Percentiles rank a stretch among this genome's conserved stretches.
Conservation (phyloP, 257 asterid species). For the Solanum sparsipilum region DNA sequence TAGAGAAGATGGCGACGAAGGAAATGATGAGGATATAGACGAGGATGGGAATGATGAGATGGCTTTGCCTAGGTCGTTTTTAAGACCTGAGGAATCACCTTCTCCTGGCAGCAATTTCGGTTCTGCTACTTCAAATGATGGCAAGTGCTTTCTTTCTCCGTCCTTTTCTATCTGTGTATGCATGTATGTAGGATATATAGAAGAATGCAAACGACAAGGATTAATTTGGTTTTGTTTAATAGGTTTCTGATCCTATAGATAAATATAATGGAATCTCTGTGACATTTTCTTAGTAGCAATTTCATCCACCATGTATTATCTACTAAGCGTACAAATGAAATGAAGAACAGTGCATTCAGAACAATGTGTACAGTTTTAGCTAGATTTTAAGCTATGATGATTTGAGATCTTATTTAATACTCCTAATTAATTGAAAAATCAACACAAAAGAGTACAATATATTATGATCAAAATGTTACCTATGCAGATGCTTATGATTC, state of each 20-base stretch:
- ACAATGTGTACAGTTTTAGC: neutral
- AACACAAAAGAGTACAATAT: neutral
- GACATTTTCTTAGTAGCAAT: neutral
- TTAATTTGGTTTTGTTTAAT: neutral
- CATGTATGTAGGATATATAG: neutral
- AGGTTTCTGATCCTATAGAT: neutral
- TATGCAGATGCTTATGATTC: neutral
- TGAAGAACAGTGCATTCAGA: neutral
- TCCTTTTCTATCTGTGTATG: neutral
- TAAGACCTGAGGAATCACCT: slow-evolving; percentile 65
- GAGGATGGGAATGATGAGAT: slow-evolving; percentile 51
- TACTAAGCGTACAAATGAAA: neutral
- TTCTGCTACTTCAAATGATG: slow-evolving; percentile 81
- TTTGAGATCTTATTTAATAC: neutral
- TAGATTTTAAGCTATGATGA: neutral
- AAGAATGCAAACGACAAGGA: neutral
- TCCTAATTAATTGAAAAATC: neutral
- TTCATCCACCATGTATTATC: neutral
- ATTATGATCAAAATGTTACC: neutral
- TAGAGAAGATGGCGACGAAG: slow-evolving; percentile 17
- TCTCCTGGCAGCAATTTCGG: slow-evolving; percentile 83
- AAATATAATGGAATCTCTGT: neutral
- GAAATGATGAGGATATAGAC: slow-evolving; percentile 16
- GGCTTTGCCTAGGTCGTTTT: slow-evolving; percentile 36
- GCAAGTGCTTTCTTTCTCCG: slow-evolving; percentile 25